Percentiles rank a stretch among this genome's conserved stretches.
Evolutionary conservation across 768 basidiomycete species (phyloP).

Genomic region (Psilocybe cubensis): DNA sequence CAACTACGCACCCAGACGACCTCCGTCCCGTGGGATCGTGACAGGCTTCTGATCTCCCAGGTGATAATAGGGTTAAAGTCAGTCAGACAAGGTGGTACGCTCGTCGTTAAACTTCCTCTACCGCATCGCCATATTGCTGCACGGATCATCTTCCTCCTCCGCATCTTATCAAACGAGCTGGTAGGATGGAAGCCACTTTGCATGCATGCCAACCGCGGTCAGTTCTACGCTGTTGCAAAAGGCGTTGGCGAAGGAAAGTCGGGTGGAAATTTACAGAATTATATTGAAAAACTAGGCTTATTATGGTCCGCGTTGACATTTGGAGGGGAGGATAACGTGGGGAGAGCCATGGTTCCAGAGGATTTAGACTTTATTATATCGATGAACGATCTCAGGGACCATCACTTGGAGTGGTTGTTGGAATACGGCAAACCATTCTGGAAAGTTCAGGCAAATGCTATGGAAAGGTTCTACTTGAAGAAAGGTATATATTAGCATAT

Average conservation of each 20-base stretch:
- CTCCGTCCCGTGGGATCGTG: constrained; percentile 2
- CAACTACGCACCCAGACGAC: constrained; percentile 6
- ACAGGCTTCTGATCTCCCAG: constrained; percentile 10
- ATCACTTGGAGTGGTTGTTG: no score
- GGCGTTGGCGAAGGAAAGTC: constrained; percentile 2
- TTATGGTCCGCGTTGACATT: no score
- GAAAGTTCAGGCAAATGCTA: no score
- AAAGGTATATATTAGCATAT: no score
- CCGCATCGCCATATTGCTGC: constrained; percentile 3
- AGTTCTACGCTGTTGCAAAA: constrained; percentile 7
- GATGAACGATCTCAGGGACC: no score
- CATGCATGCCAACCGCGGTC: constrained; percentile 6
- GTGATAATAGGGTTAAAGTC: constrained; percentile 4
- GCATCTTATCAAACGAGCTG: background rate
- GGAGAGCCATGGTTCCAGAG: no score
- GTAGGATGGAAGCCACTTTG: background rate
- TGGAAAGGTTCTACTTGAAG: no score
- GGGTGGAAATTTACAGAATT: no score
- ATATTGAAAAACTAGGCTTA: no score
- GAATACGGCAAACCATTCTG: no score
- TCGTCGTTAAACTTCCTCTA: constrained; percentile 5
- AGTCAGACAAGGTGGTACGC: constrained; percentile 4
- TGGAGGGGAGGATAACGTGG: no score
- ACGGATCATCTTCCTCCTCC: background rate
- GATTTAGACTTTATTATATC: no score